phyloP scores from a whole-genome alignment of 139 green algal species.

The Chlamydomonas eustigma region DNA sequence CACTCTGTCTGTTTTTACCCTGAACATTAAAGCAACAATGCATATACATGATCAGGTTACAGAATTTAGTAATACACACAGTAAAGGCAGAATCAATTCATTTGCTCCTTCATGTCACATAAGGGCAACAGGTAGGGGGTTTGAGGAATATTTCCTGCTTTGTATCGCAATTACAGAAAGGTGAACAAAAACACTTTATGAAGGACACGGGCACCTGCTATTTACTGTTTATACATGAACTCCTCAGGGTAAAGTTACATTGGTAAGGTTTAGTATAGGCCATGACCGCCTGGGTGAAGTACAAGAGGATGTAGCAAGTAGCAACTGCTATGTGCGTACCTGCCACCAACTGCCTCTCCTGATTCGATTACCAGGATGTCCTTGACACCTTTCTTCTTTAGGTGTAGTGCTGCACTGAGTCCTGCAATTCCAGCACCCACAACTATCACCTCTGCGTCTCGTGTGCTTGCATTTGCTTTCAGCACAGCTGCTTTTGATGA shows the following conservation, averaged over 20 bases:
- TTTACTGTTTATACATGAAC: too few species aligned
- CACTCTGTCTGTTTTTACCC: conserved; percentile 26
- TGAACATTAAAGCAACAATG: too few species aligned
- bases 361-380: conserved; percentile 75
- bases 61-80: too few species aligned
- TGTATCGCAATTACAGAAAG: too few species aligned
- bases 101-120: too few species aligned
- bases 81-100: too few species aligned
- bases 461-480: not conserved
- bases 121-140: too few species aligned
- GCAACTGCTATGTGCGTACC: conserved; percentile 65
- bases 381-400: conserved; percentile 33
- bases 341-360: conserved; percentile 82
- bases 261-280: not conserved
- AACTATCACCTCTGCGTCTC: conserved; percentile 39
- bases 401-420: conserved; percentile 32
- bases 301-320: not conserved
- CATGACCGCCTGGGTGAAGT: not conserved
- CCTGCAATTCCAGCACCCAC: conserved; percentile 50
- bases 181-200: too few species aligned
- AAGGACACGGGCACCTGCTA: too few species aligned
- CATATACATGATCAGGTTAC: too few species aligned
- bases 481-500: too few species aligned
- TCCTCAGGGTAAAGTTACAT: not conserved
- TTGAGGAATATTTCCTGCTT: too few species aligned